A percentile compares a stretch with the other conserved stretches of the same genome.
These are phyloP conservation scores for Stemphylium vesicarium DNA, from an alignment of 2,329 filamentous ascomycete species.

Conservation along the genomic window DNA sequence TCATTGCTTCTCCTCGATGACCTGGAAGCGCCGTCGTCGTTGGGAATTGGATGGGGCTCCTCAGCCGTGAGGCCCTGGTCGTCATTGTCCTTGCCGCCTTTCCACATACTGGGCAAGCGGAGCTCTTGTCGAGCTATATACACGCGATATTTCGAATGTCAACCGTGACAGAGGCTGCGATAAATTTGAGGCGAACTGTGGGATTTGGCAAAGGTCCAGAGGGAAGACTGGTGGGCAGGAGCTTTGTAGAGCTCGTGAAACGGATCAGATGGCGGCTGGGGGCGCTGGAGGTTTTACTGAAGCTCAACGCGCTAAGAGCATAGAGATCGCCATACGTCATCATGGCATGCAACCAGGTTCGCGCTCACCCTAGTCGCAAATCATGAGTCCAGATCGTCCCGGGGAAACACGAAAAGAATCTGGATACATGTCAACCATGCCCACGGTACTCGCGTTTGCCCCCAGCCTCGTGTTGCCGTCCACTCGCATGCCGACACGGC, in stretches of 20 bases:
- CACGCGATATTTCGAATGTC: background rate
- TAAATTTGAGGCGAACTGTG: background rate
- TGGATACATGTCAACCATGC: slow-evolving; percentile 3
- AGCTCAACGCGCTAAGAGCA: slow-evolving; percentile 22
- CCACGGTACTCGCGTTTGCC: slow-evolving; percentile 2
- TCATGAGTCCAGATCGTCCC: slow-evolving; percentile 16
- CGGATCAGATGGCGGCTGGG: slow-evolving; percentile 3
- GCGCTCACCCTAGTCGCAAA: slow-evolving; percentile 16
- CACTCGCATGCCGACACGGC: background rate
- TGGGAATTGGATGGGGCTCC: slow-evolving; percentile 23
- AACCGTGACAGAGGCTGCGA: background rate
- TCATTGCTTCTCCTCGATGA: slow-evolving; percentile 39
- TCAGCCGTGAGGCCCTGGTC: slow-evolving; percentile 39
- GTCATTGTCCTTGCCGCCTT: slow-evolving; percentile 52
- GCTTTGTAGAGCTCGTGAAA: slow-evolving; percentile 15
- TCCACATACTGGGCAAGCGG: slow-evolving; percentile 59
- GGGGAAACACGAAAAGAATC: slow-evolving; percentile 3
- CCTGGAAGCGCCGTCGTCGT: slow-evolving; percentile 33
- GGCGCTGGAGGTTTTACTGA: slow-evolving; percentile 20
- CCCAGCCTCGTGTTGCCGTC: slow-evolving; percentile 2
- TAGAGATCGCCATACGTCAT: slow-evolving; percentile 27
- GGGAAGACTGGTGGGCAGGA: background rate
- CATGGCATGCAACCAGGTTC: slow-evolving; percentile 6
- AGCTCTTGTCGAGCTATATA: slow-evolving; percentile 23
- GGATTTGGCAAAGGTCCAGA: background rate